Evolutionary conservation across 805 yeast genomes (phyloP).

Genomic region (Kodamaea sagamina): DNA sequence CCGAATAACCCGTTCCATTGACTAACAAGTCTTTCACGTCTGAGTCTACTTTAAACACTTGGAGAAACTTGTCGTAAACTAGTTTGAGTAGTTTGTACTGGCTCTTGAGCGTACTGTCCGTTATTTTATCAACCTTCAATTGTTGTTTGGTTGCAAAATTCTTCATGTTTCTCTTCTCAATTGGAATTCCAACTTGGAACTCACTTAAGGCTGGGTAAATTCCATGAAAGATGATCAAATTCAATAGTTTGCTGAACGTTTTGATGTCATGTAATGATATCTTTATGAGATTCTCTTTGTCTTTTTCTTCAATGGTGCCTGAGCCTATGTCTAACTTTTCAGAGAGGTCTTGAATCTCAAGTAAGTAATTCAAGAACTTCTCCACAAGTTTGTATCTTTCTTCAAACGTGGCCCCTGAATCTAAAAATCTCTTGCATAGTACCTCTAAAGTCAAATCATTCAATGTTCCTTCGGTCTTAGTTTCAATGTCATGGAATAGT

Average conservation of each 20-base stretch:
- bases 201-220: conserved; percentile 62
- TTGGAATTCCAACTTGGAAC: conserved; percentile 61
- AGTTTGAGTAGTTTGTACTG: conserved; percentile 26
- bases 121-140: conserved; percentile 20
- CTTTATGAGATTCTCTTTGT: conserved; percentile 41
- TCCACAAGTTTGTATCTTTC: conserved; percentile 27
- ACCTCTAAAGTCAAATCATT: conserved; percentile 24
- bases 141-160: conserved; percentile 37
- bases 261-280: conserved; percentile 87
- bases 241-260: conserved; percentile 63
- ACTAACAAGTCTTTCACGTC: conserved; percentile 55
- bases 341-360: conserved; percentile 42
- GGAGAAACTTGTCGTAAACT: conserved; percentile 31
- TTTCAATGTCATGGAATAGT: conserved; percentile 34
- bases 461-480: conserved; percentile 24
- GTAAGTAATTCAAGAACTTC: conserved; percentile 38
- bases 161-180: conserved; percentile 58
- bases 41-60: conserved; percentile 40
- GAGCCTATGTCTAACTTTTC: background rate
- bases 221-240: conserved; percentile 67
- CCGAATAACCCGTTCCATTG: conserved; percentile 69
- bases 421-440: conserved; percentile 15
- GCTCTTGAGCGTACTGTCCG: conserved; percentile 1
- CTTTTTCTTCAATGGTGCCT: background rate
- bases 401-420: background rate